A percentile compares a stretch with the other conserved stretches of the same genome.
phyloP scores from a whole-genome alignment of 805 yeast genomes.

The Metschnikowia corniflorae region DNA sequence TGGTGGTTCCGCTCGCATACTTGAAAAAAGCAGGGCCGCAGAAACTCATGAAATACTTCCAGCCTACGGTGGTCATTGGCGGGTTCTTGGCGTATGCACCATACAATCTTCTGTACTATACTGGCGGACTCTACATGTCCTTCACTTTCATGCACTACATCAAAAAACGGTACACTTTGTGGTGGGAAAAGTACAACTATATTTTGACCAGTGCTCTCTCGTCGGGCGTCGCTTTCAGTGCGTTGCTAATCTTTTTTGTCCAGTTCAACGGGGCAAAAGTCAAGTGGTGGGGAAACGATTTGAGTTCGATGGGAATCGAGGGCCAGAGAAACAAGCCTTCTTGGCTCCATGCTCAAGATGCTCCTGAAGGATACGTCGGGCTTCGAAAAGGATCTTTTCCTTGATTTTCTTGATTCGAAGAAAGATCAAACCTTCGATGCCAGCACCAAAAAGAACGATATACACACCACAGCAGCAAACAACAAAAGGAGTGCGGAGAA shows the following conservation, averaged over 20 bases:
- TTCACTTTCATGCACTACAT: constrained; percentile 54
- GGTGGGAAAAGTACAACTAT: constrained; percentile 77
- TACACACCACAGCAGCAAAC: not conserved
- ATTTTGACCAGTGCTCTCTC: constrained; percentile 54
- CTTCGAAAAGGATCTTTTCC: constrained; percentile 17
- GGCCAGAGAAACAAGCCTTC: constrained; percentile 25
- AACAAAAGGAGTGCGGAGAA: constrained; percentile 3
- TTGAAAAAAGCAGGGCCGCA: constrained; percentile 36
- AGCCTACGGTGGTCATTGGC: constrained; percentile 52
- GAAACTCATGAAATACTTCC: constrained; percentile 36
- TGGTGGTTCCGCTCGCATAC: constrained; percentile 36
- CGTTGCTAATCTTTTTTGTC: constrained; percentile 56
- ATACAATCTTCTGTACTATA: constrained; percentile 48
- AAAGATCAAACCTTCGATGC: too few species aligned
- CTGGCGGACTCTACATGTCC: constrained; percentile 61
- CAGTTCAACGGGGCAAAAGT: constrained; percentile 42
- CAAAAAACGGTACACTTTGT: constrained; percentile 43
- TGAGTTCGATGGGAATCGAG: constrained; percentile 34
- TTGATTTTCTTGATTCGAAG: too few species aligned
- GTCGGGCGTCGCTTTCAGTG: constrained; percentile 63
- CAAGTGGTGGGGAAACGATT: constrained; percentile 64
- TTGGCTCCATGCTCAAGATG: constrained; percentile 30
- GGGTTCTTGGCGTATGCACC: constrained; percentile 51
- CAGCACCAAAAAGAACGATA: constrained; percentile 8
- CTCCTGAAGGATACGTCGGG: constrained; percentile 22